Evolutionary conservation across 768 basidiomycete species (phyloP), one percentile per base, ranked within the genome.

Genomic region (Termitomyces sp.): DNA sequence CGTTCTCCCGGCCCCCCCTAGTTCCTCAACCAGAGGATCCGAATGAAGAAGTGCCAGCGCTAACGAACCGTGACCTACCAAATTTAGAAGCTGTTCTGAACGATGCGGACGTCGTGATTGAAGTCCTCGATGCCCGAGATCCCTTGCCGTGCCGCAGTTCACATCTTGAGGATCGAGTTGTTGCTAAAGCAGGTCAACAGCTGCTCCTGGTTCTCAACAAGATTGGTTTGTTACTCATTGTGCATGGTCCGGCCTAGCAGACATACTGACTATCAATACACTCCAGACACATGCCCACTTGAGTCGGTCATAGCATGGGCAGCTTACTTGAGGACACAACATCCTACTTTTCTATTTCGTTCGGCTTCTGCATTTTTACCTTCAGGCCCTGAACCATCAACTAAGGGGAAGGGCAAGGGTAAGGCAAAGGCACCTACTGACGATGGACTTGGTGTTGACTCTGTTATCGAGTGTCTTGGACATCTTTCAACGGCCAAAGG

Each of bases 51-150:
- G 75, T 74, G 4, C 86, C 89, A 0, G 69, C 78, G 38, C 73
- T 90, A 58, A 70, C 87, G 26, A 86, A 89, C 66, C 80, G 75
- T 6, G 81, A 83, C 50, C 65, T 88, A 17, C 80, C 83, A 6
- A 81, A 79, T 56, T 71, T 92, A 26, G 70, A 81, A 51, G 70
- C 86, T 17, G 91, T 88, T 5, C 65, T 96, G 55, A 82, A 90
- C 59, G 77, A 77, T 53, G 85, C 91, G 34, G 90, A 97, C 67
- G 86, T 91, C 6, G 68, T 94, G 2, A 57, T 95, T 22, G 77
- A 93, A 67, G 81, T 96, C 14, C 76, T 96, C 43, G 94, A 96
- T 66, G 88, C 87, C 2, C 78, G 92, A 46, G 94, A 96, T 66
- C 93, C 94, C 11, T 66, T 81, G 11, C 75, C 88, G 19, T 85